Evolutionary conservation across 1,139 yeast species (phyloP).

Genomic region (Lodderomyces pseudojiufengensis): DNA sequence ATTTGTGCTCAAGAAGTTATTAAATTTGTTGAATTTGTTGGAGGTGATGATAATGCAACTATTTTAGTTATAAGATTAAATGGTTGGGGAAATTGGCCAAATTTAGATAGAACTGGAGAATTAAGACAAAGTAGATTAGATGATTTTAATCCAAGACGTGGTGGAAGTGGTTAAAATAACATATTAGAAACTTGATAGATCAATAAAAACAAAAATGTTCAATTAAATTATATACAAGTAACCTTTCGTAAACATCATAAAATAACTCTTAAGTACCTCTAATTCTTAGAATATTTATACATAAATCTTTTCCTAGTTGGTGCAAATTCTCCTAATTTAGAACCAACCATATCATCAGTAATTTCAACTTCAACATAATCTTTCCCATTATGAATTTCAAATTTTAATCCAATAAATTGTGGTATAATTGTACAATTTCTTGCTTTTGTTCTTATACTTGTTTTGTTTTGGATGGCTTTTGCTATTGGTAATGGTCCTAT

Average conservation of each 20-base stretch:
- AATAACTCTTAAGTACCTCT: slow-evolving; percentile 11
- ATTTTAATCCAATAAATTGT: slow-evolving; percentile 88
- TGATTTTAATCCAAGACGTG: slow-evolving; percentile 38
- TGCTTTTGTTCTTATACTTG: slow-evolving; percentile 92
- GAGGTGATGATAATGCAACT: slow-evolving; percentile 94
- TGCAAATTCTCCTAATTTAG: slow-evolving; percentile 91
- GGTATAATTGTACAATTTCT: slow-evolving; percentile 92
- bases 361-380: slow-evolving; percentile 87
- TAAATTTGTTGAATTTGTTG: slow-evolving; percentile 77
- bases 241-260: not conserved
- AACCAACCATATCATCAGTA: slow-evolving; percentile 97
- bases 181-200: not conserved
- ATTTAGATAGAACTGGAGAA: slow-evolving; percentile 75
- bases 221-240: slow-evolving; percentile 1
- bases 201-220: not conserved
- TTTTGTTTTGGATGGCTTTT: slow-evolving; percentile 73
- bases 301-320: slow-evolving; percentile 86
- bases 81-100: slow-evolving; percentile 96
- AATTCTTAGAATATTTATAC: slow-evolving; percentile 70
- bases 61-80: slow-evolving; percentile 73
- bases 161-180: slow-evolving; percentile 5
- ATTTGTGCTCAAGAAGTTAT: slow-evolving; percentile 81
- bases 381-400: slow-evolving; percentile 94
- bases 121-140: slow-evolving; percentile 70
- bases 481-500: slow-evolving; percentile 90